Evolutionary conservation across 306 rosid genomes (phyloP).

Genomic region (Luffa acutangula): DNA sequence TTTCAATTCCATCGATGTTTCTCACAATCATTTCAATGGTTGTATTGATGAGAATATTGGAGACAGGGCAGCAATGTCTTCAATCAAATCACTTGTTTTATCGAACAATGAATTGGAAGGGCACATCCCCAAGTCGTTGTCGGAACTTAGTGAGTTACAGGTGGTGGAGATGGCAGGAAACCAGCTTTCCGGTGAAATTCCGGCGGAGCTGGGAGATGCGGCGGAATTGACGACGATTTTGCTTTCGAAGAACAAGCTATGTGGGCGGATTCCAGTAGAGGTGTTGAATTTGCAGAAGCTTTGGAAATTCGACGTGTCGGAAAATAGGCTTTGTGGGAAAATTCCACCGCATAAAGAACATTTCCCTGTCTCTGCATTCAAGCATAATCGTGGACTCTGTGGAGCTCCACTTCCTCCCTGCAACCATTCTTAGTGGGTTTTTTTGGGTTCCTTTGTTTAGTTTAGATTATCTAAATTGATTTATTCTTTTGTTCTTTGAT

Average conservation of each 20-base stretch:
- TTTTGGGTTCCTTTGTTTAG: neutral
- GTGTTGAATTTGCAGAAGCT: constrained; percentile 30
- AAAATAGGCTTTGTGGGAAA: constrained; percentile 22
- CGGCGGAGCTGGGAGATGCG: constrained; percentile 28
- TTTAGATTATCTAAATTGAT: neutral
- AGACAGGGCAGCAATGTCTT: constrained; percentile 23
- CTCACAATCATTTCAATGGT: constrained; percentile 29
- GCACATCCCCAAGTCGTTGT: constrained; percentile 32
- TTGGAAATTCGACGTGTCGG: constrained; percentile 32
- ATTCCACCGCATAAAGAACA: constrained; percentile 32
- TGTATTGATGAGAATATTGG: constrained; percentile 25
- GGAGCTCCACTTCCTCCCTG: constrained; percentile 55
- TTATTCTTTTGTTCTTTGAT: neutral
- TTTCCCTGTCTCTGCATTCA: constrained; percentile 33
- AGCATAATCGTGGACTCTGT: constrained; percentile 40
- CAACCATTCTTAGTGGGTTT: constrained; percentile 18
- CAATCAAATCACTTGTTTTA: constrained; percentile 23
- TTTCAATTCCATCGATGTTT: constrained; percentile 34
- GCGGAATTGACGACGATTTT: constrained; percentile 12
- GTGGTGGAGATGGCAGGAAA: constrained; percentile 22
- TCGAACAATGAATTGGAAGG: constrained; percentile 34
- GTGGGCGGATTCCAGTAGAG: constrained; percentile 34
- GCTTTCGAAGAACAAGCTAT: constrained; percentile 30
- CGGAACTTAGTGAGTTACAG: constrained; percentile 22
- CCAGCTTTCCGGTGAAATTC: constrained; percentile 28